Evolutionary conservation across 208 protist species (phyloP), one percentile per base, ranked within the genome.

Genomic region (Novymonas esmeraldas): DNA sequence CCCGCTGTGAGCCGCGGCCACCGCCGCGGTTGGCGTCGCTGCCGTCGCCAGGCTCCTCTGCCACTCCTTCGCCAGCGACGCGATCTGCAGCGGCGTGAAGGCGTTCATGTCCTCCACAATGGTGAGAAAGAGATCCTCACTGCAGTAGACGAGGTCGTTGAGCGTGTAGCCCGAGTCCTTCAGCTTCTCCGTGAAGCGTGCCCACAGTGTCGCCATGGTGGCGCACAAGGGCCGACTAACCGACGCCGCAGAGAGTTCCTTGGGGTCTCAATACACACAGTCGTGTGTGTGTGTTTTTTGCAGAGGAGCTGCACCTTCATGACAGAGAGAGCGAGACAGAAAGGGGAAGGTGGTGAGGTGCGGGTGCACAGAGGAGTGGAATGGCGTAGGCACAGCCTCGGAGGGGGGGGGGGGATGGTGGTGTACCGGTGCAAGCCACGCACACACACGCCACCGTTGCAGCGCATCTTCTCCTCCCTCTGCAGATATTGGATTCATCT

Each of bases 81-180:
- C 56, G 20, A 79, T 75, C 65, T 92, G 69, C 20, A 82, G 66
- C 58, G 84, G 78, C 11, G 73, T 81, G 55, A 89, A 87, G 16
- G 66, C 64, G 54, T 75, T 74, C 61, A 89, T 59, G 61, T 92
- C 81, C 55, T 84, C 73, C 0, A 67, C 83, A 56, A 89, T 78
- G 41, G 80, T 70, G 46, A 80, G 64, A 58, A 92, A 89, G n/a
- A 87, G 72, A 51, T 79, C 76, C 11, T 89, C 83, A 49, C 70
- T 85, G 82, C 82, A 88, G 63, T 76, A 78, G 2, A 62, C 49
- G 11, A 92, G 64, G 59, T 92, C 86, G 34, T 79, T 76, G 3
- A 82, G 55, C 14, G 80, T 84, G 70, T 89, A 92, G 57, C 86
- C 86, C 31, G 81, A 66, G 22, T 71, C 54, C 38, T 61, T 76